Evolutionary conservation across 306 rosid species (phyloP), one percentile per base, ranked within the genome.

Genomic region (Ochetophila trinervis): DNA sequence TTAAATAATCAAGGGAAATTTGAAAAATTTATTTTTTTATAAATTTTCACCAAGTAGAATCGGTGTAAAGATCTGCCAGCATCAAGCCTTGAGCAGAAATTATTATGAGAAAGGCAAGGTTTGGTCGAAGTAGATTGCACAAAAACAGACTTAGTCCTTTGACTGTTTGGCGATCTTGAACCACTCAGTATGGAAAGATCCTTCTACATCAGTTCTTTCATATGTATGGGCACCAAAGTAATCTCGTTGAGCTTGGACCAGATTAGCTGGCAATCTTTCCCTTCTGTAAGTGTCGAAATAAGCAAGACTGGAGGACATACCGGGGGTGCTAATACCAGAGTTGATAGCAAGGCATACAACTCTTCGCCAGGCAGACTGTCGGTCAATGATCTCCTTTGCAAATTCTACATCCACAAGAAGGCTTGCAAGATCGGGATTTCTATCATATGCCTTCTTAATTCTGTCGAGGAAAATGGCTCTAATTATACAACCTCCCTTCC

Each of bases 401-500:
- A 91, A 91, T 85, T 88, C 96, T 6, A 94, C 91, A 78, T 91
- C 96, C 62, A 91, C 93, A n/a, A 91, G 97, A 78, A 91, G 96
- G 71, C 82, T 88, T 63, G 96, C 96, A 34, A 91, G 89, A 57
- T 85, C 77, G 22, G 87, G 52, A 74, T 91, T 88, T 62, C 95
- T 78, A 60, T 86, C 97, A 19, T 91, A 91, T 0, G 97, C 97
- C 79, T 88, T 73, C 83, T 86, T 91, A 77, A 91, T 88, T 73
- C 97, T 72, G 73, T 91, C 97, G 22, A 91, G 62, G 85, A 91
- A 88, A 48, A 86, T 76, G 2, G 96, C 94, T 56, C 96, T 79
- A 60, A 91, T 88, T 73, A 91, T 88, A 81, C 97, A 91, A 22
- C 97, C 97, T 3, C 96, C 97, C 80, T 91, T 91, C 97, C 97